Base-by-base conservation (phyloP, 176 grass and related monocot species). In the Pontederia paniculata region DNA sequence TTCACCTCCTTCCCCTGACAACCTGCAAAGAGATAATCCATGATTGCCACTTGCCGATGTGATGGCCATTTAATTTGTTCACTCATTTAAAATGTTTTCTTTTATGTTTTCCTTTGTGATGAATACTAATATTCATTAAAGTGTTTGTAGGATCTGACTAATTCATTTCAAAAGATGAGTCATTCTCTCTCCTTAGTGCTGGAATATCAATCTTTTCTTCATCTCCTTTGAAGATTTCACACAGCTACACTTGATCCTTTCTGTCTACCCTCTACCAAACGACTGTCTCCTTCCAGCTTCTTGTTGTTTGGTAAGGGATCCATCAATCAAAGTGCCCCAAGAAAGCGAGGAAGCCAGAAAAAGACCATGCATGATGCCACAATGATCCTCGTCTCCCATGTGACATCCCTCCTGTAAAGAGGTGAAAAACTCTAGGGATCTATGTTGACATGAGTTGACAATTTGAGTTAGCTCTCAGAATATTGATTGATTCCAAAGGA, bases 361-460 rank as follows among this genome's bases (percentile, higher is more conserved):
- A 57, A 63, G 64, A 52, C 63, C 62, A 69, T 46, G 20, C 66
- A 20, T 71, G 74, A 70, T 70, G 72, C 62, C 65, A 47, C 41
- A 76, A 82, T 82, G 72, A 85, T 82, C 71, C 54, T 16, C 9
- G 62, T 74, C 57, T 78, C 78, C 52, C 79, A 84, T 86, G 85
- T 96, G 90, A 68, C 56, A 55, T 95, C 79, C 74, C 58, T 58
- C 81, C 85, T 89, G 82, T 86, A 96, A 89, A 89, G 85, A 77
- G 50, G 72, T 43, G 45, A 11, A 9, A 22, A 63, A 42, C 58
- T 54, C 44, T 58, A 70, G 78, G 71, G 60, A 56, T 66, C 31
- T 73, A 28, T 68, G 51, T 58, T 69, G 76, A 62, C 62, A 58
- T 78, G 90, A 89, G 75, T 72, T 81, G 84, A 95, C 81, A 59